Evolutionary conservation across 305 asterid species (phyloP), one percentile per base, ranked within the genome.

Genomic region (Plantago coronopus): DNA sequence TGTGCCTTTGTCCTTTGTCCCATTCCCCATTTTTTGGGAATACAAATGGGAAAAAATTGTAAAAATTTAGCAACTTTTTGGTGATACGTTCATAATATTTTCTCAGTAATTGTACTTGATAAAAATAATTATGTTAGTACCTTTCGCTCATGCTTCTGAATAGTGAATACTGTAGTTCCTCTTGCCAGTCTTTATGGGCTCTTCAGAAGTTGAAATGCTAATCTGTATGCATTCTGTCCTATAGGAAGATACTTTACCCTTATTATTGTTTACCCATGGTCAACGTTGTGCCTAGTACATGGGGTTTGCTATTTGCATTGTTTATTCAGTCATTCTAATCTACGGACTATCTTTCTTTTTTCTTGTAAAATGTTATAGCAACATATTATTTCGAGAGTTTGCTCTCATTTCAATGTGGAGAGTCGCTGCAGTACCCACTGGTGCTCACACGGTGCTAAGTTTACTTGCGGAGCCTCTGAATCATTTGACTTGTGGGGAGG

Each of bases 401-500:
- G 91, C 99, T 64, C 93, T 94, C 70, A 87, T 87, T 54, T 89
- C 97, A 46, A 87, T 89, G 97, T 87, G 99, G 99, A 85, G 99
- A 78, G 86, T 87, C 65, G 95, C 99, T 50, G 88, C 91, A 61
- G 74, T 85, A 77, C 97, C 99, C 49, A 80, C 77, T 71, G 99
- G 99, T 63, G 95, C 97, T 54, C 99, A 94, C 78, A 79, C 87
- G 17, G 78, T 94, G 69, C 95, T 94, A 63, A 83, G 99, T 76
- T 83, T 88, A 71, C 99, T 94, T 65, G 96, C 99, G 25, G 99
- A 93, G 78, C 99, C 97, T 59, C 78, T 93, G 88, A 93, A 93
- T 81, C 81, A 79, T 57, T 74, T 78, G 68, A 75, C 90, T n/a
- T n/a, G n/a, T 15, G 34, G 78, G 4, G 87, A 78, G 67, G 89